Conservation (phyloP, 768 basidiomycete species). For the Trametes cingulata region DNA sequence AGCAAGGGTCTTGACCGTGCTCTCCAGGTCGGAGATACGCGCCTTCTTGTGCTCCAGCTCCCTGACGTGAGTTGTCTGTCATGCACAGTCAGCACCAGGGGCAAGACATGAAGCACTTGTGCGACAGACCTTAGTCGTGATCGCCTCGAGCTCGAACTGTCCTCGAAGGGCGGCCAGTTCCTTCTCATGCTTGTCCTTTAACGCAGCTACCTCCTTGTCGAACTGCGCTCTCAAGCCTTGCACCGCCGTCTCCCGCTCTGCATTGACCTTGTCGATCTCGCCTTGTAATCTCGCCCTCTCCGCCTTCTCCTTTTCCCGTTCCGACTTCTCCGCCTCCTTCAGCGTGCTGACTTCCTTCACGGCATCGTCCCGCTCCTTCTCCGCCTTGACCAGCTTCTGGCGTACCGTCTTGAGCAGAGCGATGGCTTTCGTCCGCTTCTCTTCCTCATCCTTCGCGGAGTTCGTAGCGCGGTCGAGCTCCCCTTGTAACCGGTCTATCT, state of each 20-base stretch:
- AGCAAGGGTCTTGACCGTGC: constrained; percentile 65
- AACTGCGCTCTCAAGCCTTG: constrained; percentile 63
- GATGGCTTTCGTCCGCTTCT: constrained; percentile 94
- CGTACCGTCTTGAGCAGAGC: constrained; percentile 92
- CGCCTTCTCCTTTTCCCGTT: constrained; percentile 53
- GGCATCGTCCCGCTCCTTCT: constrained; percentile 88
- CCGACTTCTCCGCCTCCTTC: constrained; percentile 55
- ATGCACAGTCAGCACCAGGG: too few species aligned
- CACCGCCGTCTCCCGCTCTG: constrained; percentile 63
- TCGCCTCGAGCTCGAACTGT: constrained; percentile 77
- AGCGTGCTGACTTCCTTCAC: constrained; percentile 53
- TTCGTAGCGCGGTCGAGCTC: constrained; percentile 65
- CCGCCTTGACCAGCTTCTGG: constrained; percentile 94
- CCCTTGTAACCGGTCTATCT: constrained; percentile 57
- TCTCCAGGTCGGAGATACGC: constrained; percentile 70
- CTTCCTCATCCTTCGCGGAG: constrained; percentile 89
- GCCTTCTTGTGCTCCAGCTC: constrained; percentile 61
- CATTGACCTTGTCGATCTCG: constrained; percentile 62
- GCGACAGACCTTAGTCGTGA: constrained; percentile 67
- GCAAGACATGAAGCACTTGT: constrained; percentile 8
- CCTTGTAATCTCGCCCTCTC: constrained; percentile 52
- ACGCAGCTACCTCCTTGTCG: constrained; percentile 63
- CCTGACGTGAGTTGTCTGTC: constrained; percentile 71
- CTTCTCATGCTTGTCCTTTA: constrained; percentile 72
- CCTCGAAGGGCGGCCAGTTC: constrained; percentile 64